Evolutionary conservation across 805 yeast genomes (phyloP).

Genomic region (Saccharomycopsis capsularis): DNA sequence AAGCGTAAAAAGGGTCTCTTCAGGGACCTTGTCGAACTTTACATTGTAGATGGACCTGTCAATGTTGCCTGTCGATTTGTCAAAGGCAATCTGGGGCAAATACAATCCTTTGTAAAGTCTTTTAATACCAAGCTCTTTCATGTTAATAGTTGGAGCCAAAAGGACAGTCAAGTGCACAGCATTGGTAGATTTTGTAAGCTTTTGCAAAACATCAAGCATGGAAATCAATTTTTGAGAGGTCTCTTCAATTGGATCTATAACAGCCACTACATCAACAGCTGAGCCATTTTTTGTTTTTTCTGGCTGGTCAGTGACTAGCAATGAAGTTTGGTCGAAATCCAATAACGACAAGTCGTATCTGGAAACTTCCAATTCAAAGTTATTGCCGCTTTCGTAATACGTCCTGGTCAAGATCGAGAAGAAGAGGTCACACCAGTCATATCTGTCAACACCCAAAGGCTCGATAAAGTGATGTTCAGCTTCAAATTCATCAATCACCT

Average conservation of each 20-base stretch:
- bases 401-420: slow-evolving; percentile 39
- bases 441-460: slow-evolving; percentile 12
- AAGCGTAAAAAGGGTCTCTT: slow-evolving; percentile 43
- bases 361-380: slow-evolving; percentile 1
- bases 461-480: slow-evolving; percentile 22
- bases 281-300: slow-evolving; percentile 3
- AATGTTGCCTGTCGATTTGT: slow-evolving; percentile 24
- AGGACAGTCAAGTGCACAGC: slow-evolving; percentile 48
- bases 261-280: slow-evolving; percentile 47
- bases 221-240: slow-evolving; percentile 56
- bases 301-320: slow-evolving; percentile 5
- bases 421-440: slow-evolving; percentile 42
- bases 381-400: slow-evolving; percentile 28
- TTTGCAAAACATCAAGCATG: slow-evolving; percentile 36
- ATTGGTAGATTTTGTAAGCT: slow-evolving; percentile 28
- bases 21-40: slow-evolving; percentile 43
- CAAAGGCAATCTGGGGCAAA: slow-evolving; percentile 30
- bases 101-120: slow-evolving; percentile 51
- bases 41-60: slow-evolving; percentile 23
- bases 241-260: slow-evolving; percentile 70
- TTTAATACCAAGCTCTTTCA: slow-evolving; percentile 38
- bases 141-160: slow-evolving; percentile 47
- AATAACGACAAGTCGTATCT: slow-evolving; percentile 16
- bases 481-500: slow-evolving; percentile 22
- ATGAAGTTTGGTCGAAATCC: slow-evolving; percentile 2